A percentile compares a stretch with the other conserved stretches of the same genome.
These are phyloP conservation scores for Zygosaccharomyces pseudobailii DNA, from an alignment of 1,139 yeast genomes.

Conservation along the genomic window DNA sequence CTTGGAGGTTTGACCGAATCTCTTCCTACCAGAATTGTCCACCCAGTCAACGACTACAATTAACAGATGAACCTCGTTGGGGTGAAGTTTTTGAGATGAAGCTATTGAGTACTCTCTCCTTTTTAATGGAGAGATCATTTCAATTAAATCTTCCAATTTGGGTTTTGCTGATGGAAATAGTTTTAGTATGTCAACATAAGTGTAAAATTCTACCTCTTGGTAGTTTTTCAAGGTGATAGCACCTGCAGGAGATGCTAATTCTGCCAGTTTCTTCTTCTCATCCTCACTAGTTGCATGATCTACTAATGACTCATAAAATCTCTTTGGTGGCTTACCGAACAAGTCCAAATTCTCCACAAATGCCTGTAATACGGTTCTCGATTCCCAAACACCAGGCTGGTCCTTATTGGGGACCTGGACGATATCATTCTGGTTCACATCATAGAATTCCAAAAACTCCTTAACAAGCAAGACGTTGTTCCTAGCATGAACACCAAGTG, in stretches of 20 bases:
- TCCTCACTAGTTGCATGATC: slow-evolving; percentile 64
- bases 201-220: slow-evolving; percentile 77
- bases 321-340: slow-evolving; percentile 93
- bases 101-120: slow-evolving; percentile 99
- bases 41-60: slow-evolving; percentile 97
- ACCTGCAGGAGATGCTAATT: slow-evolving; percentile 72
- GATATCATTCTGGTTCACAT: slow-evolving; percentile 57
- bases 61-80: slow-evolving; percentile 83
- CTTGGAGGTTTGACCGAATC: slow-evolving; percentile 94
- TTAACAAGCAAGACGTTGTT: slow-evolving; percentile 63
- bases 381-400: slow-evolving; percentile 51
- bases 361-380: slow-evolving; percentile 77
- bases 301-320: slow-evolving; percentile 82
- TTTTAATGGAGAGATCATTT: slow-evolving; percentile 78
- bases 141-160: slow-evolving; percentile 61
- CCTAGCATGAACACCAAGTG: slow-evolving; percentile 91
- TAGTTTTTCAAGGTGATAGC: slow-evolving; percentile 80
- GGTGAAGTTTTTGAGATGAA: slow-evolving; percentile 88
- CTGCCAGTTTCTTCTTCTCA: slow-evolving; percentile 59
- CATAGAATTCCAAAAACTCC: slow-evolving; percentile 66
- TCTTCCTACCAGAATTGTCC: slow-evolving; percentile 76
- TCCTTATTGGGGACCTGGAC: slow-evolving; percentile 73
- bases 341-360: slow-evolving; percentile 77
- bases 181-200: slow-evolving; percentile 76
- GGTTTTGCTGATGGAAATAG: slow-evolving; percentile 85